Evolutionary conservation across 2,329 filamentous ascomycete species (phyloP).

Genomic region (Epichloe baconii): DNA sequence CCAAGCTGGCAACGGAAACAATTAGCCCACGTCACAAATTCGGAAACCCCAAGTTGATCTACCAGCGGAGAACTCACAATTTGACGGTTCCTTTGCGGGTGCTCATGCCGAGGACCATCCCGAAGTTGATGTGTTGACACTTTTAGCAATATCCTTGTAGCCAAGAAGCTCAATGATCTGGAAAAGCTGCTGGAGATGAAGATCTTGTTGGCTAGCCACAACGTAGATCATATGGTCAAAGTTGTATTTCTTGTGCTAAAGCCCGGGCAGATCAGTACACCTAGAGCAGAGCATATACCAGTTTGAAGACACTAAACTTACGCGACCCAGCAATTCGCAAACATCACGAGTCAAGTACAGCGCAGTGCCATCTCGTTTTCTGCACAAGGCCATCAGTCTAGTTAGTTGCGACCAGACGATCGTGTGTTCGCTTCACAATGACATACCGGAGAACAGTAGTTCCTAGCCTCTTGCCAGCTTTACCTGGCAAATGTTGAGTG

Average conservation of each 20-base stretch:
- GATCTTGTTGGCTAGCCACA: slow-evolving; percentile 56
- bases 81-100: slow-evolving; percentile 63
- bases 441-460: slow-evolving; percentile 49
- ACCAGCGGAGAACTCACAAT: slow-evolving; percentile 27
- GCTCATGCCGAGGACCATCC: slow-evolving; percentile 57
- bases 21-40: not conserved
- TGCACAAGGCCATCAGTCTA: not conserved
- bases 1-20: not conserved
- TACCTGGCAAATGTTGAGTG: slow-evolving; percentile 50
- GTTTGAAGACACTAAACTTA: slow-evolving; percentile 4
- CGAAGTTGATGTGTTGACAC: slow-evolving; percentile 66
- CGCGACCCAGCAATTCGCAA: slow-evolving; percentile 55
- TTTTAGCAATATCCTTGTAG: slow-evolving; percentile 53
- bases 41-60: slow-evolving; percentile 3
- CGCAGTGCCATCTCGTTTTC: slow-evolving; percentile 59
- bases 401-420: not conserved
- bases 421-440: no score
- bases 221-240: slow-evolving; percentile 77
- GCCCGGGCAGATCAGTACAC: not conserved
- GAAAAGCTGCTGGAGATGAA: slow-evolving; percentile 61
- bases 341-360: slow-evolving; percentile 71
- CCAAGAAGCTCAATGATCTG: slow-evolving; percentile 61
- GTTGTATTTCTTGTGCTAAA: slow-evolving; percentile 38
- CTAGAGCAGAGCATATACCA: not conserved
- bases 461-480: slow-evolving; percentile 55